Percentiles rank a stretch among this genome's conserved stretches.
Conservation (phyloP, 129 eudicot species). For the Saposhnikovia divaricata region DNA sequence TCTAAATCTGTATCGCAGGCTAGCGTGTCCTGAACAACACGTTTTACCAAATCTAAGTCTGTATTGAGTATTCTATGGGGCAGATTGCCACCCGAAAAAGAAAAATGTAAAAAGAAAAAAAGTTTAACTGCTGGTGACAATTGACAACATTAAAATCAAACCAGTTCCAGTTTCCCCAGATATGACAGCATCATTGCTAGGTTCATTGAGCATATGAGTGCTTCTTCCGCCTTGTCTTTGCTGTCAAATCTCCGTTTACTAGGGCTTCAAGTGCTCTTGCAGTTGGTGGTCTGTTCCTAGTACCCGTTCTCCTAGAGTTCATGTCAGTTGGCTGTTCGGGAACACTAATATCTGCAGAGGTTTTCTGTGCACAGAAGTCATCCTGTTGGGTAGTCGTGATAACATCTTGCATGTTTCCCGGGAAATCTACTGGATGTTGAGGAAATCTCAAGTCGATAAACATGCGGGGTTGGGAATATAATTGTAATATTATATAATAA, state of each 20-base stretch:
- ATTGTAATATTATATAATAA: too few relatives aligned
- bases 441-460: conserved; percentile 53
- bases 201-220: conserved; percentile 7
- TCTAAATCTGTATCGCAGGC: too few relatives aligned
- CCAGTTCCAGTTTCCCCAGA: neutral
- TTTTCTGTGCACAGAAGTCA: conserved; percentile 10
- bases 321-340: conserved; percentile 27
- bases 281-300: conserved; percentile 61
- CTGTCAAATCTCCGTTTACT: conserved; percentile 50
- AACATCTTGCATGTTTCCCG: conserved; percentile 16
- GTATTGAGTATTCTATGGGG: neutral
- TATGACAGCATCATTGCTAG: neutral
- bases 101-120: too few relatives aligned
- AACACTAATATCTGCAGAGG: neutral
- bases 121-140: too few relatives aligned
- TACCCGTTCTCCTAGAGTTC: conserved; percentile 50
- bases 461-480: conserved; percentile 3
- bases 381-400: conserved; percentile 1
- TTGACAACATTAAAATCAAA: neutral
- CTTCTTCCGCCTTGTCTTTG: conserved; percentile 30
- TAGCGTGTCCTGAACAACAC: too few relatives aligned
- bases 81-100: too few relatives aligned
- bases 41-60: too few relatives aligned
- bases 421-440: conserved; percentile 37
- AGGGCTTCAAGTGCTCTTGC: conserved; percentile 62